A percentile compares a stretch with the other conserved stretches of the same genome.
Conservation (phyloP, 2,329 filamentous ascomycete genomes). For the Fonsecaea monophora region DNA sequence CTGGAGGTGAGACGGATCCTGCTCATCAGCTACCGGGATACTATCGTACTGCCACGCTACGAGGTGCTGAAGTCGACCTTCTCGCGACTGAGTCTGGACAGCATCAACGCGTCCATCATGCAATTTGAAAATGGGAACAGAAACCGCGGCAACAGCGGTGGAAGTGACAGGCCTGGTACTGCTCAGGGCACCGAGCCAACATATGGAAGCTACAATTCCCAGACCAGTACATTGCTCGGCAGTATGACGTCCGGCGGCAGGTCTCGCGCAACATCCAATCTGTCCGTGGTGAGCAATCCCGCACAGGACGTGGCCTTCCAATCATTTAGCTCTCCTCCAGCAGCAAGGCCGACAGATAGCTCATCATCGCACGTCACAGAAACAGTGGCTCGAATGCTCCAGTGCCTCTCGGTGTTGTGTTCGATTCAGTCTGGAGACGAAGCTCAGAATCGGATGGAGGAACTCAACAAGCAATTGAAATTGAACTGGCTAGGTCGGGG, state of each 20-base stretch:
- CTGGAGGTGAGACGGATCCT: constrained; percentile 90
- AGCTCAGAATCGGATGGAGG: constrained; percentile 77
- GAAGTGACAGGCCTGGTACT: constrained; percentile 70
- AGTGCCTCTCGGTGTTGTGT: constrained; percentile 91
- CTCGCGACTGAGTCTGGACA: constrained; percentile 85
- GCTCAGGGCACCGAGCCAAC: constrained; percentile 73
- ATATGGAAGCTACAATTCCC: constrained; percentile 79
- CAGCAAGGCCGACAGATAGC: constrained; percentile 48
- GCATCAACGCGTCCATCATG: constrained; percentile 63
- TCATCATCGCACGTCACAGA: constrained; percentile 81
- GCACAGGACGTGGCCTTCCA: constrained; percentile 52
- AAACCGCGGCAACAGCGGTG: constrained; percentile 40
- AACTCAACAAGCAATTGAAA: constrained; percentile 85
- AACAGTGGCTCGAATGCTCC: constrained; percentile 92
- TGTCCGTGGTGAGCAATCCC: constrained; percentile 60
- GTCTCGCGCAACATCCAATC: constrained; percentile 85
- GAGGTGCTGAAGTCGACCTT: constrained; percentile 89
- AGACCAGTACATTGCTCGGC: constrained; percentile 79
- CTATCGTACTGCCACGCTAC: constrained; percentile 85
- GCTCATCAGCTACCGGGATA: constrained; percentile 85
- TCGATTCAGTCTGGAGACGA: constrained; percentile 76
- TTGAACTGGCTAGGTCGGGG: constrained; percentile 96
- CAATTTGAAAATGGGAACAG: constrained; percentile 46
- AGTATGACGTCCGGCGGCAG: constrained; percentile 67
- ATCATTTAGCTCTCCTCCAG: constrained; percentile 49